Base-by-base conservation (phyloP, 2,329 filamentous ascomycete species). In the Plenodomus tracheiphilus region DNA sequence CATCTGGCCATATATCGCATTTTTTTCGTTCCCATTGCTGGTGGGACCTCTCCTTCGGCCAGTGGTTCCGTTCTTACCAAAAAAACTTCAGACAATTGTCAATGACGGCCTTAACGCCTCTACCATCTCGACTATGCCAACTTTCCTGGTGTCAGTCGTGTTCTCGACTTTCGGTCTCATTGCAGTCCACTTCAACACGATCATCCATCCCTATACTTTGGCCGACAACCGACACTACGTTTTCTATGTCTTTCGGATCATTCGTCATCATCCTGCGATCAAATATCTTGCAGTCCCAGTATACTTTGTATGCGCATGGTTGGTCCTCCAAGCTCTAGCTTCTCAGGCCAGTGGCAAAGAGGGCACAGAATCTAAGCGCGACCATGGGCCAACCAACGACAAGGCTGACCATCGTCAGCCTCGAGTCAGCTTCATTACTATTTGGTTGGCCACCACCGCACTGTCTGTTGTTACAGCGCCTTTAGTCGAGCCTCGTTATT, bases 221-320 rank as follows among this genome's bases (percentile, higher is more conserved):
- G 94, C 94, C 28, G 94, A 99, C 72, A 99, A 99, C 72, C 81
- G 94, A 2, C 94, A 99, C 71, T 99, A 96, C 76, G 87, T 96
- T 70, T 99, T 99, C 73, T 99, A 99, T 75, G 79, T 96, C 51
- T 99, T 99, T 77, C 86, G 91, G 1, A 86, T 88, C 5, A 86
- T 97, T 32, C 81, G 88, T 2, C 80, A 80, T 5, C 82, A 89
- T 36, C 76, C 79, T 1, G 73, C 77, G 16, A 73, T 90, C 43
- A 86, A 86, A 30, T 91, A 91, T 61, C 72, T 81, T 0, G 85
- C 88, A 1, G 81, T 87, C 0, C 78, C 86, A 0, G 75, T 87
- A 1, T 97, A 99, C 71, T 80, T 88, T 2, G 10, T 84, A 15
- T 86, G 84, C 62, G 85, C 81, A 7, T 93, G 85, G 82, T 73